Conservation (phyloP, 352 stramenopile species). For the Sclerospora graminicola region DNA sequence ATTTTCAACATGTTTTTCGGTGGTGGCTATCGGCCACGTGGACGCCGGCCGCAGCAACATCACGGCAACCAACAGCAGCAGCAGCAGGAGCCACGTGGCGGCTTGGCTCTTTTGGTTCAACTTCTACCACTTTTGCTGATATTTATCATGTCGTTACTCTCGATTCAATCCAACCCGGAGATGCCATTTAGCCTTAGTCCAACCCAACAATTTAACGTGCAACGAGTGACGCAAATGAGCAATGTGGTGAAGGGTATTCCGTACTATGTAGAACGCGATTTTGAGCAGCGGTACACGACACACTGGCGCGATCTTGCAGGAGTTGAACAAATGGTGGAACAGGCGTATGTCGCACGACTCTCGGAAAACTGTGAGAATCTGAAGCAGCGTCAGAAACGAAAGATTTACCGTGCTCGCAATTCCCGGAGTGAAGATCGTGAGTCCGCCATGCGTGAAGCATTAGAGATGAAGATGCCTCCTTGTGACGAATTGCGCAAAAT, state of each 20-base stretch:
- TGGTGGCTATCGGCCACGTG: slow-evolving; percentile 60
- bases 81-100: slow-evolving; percentile 28
- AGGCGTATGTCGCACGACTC: slow-evolving; percentile 60
- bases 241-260: slow-evolving; percentile 80
- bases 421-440: slow-evolving; percentile 66
- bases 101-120: slow-evolving; percentile 52
- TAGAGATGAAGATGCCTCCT: slow-evolving; percentile 78
- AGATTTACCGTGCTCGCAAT: slow-evolving; percentile 80
- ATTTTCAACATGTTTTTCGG: slow-evolving; percentile 92
- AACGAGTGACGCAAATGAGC: slow-evolving; percentile 67
- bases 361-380: slow-evolving; percentile 72
- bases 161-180: slow-evolving; percentile 55
- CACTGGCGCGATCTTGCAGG: slow-evolving; percentile 77
- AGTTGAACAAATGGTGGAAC: slow-evolving; percentile 83
- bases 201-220: slow-evolving; percentile 62
- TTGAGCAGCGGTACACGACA: slow-evolving; percentile 79
- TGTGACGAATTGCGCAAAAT: slow-evolving; percentile 71
- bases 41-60: slow-evolving; percentile 31
- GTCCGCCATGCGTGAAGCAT: slow-evolving; percentile 58
- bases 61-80: slow-evolving; percentile 24
- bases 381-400: slow-evolving; percentile 79
- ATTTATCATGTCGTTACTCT: slow-evolving; percentile 74
- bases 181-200: slow-evolving; percentile 79
- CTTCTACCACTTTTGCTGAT: slow-evolving; percentile 82
- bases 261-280: slow-evolving; percentile 82